Conservation (phyloP, 208 protist genomes). For the Trypanosomatidae sp. region DNA sequence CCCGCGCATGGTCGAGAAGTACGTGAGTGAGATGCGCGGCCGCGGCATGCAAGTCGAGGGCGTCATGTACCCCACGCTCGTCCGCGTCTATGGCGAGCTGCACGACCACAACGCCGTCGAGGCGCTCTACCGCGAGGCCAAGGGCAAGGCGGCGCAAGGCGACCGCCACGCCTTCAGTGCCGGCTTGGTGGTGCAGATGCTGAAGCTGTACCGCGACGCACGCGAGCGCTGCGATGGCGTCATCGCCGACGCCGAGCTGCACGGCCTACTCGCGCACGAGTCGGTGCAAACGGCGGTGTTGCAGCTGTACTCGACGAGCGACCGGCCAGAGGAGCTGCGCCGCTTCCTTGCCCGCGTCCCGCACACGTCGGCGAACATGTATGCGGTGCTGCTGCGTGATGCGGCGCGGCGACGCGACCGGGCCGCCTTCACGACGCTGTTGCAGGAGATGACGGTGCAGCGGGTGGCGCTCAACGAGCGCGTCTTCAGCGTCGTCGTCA, state of each 20-base stretch:
- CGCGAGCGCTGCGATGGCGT: constrained; percentile 23
- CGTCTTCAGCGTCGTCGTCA: constrained; percentile 64
- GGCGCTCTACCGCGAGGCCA: constrained; percentile 63
- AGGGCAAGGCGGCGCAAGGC: constrained; percentile 21
- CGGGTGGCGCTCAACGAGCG: constrained; percentile 53
- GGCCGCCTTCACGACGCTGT: constrained; percentile 24
- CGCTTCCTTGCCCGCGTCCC: constrained; percentile 47
- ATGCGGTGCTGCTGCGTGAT: constrained; percentile 62
- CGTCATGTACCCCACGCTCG: constrained; percentile 75
- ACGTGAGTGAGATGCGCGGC: constrained; percentile 64
- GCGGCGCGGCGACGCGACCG: constrained; percentile 43
- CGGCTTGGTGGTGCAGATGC: constrained; percentile 43
- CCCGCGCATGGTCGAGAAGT: constrained; percentile 79
- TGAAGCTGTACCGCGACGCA: constrained; percentile 40
- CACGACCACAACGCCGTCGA: constrained; percentile 42
- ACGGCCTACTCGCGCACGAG: constrained; percentile 49
- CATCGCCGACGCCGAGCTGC: constrained; percentile 51
- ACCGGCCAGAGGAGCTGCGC: constrained; percentile 32
- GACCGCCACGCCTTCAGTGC: constrained; percentile 22
- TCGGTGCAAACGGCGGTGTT: constrained; percentile 70
- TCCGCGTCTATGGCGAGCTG: constrained; percentile 75
- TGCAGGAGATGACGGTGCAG: constrained; percentile 27
- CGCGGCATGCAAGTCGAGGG: constrained; percentile 62
- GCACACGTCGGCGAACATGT: constrained; percentile 48
- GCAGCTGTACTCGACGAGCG: constrained; percentile 38